Base-by-base conservation (phyloP, 225 moss, liverwort and hornwort species). In the Pseudoscleropodium purum region DNA sequence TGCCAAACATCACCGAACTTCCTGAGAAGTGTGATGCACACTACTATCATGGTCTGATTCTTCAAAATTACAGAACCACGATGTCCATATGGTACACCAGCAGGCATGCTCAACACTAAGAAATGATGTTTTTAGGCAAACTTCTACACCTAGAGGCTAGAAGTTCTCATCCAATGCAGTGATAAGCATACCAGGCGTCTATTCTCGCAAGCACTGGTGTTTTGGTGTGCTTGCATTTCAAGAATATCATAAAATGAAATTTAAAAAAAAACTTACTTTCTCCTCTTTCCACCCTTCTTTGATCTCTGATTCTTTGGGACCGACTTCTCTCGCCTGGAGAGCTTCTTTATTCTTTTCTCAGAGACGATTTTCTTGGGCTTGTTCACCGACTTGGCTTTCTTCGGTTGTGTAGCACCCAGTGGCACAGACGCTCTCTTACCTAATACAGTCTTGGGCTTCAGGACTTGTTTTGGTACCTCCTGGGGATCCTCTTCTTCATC, bases 301-400 rank as follows among this genome's bases (percentile, higher is more conserved):
- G 94, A 37, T 90, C 96, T 96, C 90, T 95, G 91, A 49, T 97
- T 97, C 91, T 93, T 96, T 7, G 97, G 97, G 51, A 94, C 94
- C 10, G 97, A 94, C 88, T 95, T 97, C 88, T 98, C 98, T 75
- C 98, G 92, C 92, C 96, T 95, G 24, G 98, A 91, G 39, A 96
- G 91, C 91, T 96, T 98, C 92, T 95, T 95, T 72, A 67, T 95
- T 65, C 98, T 87, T 84, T 98, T 98, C 90, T 98, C 94, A 43
- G 96, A 98, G n/a, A 91, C 90, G 15, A 94, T 84, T 85, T 93
- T 95, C 91, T 96, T 96, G 26, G 94, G 95, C 89, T 96, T 98
- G 88, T 98, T 98, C 87, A 96, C 95, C 19, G 95, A 97, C 82
- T 96, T 96, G 24, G 93, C 88, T 90, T 98, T 98, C 90, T 92